Percentiles rank a stretch among this genome's conserved stretches.
Conservation (phyloP, 768 basidiomycete genomes). For the Mycena vitilis region DNA sequence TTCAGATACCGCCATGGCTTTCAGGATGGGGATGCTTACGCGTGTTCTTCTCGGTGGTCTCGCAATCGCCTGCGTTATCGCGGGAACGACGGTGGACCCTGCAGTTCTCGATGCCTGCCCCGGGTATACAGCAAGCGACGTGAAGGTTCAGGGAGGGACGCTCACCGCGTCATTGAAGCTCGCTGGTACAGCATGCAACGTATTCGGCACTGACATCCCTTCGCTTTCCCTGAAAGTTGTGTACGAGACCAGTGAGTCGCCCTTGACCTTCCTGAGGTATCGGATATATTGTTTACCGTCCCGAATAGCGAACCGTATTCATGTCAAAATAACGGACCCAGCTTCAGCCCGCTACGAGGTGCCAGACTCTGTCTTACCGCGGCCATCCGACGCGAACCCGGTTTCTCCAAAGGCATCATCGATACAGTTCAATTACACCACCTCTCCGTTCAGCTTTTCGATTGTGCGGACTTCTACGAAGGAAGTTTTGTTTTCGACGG, state of each 20-base stretch:
- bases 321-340: slow-evolving; percentile 71
- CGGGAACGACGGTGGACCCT: slow-evolving; percentile 40
- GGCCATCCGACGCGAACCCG: slow-evolving; percentile 51
- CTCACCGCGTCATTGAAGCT: slow-evolving; percentile 66
- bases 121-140: slow-evolving; percentile 65
- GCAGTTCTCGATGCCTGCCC: slow-evolving; percentile 66
- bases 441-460: slow-evolving; percentile 71
- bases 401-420: slow-evolving; percentile 48
- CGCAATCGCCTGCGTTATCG: slow-evolving; percentile 25
- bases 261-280: not conserved
- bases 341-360: slow-evolving; percentile 68
- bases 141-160: slow-evolving; percentile 50
- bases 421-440: slow-evolving; percentile 71
- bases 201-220: slow-evolving; percentile 67
- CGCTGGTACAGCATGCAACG: slow-evolving; percentile 64
- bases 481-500: slow-evolving; percentile 73
- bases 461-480: slow-evolving; percentile 59
- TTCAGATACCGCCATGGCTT: not conserved
- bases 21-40: not conserved
- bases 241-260: slow-evolving; percentile 66
- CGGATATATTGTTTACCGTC: not conserved
- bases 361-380: slow-evolving; percentile 69
- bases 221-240: slow-evolving; percentile 61
- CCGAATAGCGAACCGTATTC: slow-evolving; percentile 63
- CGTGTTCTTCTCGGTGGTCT: slow-evolving; percentile 23